Percentiles rank a stretch among this genome's conserved stretches.
Conservation (phyloP, 129 eudicot genomes). For the Glebionis coronaria region DNA sequence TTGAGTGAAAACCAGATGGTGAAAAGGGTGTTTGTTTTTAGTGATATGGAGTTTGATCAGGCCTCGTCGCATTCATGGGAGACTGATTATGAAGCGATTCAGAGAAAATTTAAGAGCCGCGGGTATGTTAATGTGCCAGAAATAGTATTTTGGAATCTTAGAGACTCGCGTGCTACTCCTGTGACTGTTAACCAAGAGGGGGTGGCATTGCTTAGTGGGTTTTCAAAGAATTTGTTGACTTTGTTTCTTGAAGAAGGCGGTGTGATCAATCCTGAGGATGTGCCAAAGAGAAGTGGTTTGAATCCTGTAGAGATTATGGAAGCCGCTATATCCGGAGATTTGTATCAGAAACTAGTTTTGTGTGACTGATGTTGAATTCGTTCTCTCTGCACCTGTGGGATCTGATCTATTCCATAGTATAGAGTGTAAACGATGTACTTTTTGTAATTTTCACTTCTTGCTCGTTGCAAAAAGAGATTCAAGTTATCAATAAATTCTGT, state of each 20-base stretch:
- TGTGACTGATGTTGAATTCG: conserved; percentile 34
- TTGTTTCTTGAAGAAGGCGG: conserved; percentile 51
- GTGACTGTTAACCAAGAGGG: conserved; percentile 38
- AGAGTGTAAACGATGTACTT: too few relatives aligned
- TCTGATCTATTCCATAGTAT: too few relatives aligned
- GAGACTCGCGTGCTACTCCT: conserved; percentile 42
- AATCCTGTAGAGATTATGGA: conserved; percentile 48
- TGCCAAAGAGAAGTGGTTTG: conserved; percentile 4
- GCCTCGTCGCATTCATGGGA: conserved; percentile 48
- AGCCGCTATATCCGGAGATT: conserved; percentile 48
- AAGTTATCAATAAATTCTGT: too few relatives aligned
- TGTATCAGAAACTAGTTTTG: conserved; percentile 56
- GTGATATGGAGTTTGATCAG: conserved; percentile 60
- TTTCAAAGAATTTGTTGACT: conserved; percentile 53
- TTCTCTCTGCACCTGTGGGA: background rate
- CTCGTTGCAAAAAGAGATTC: too few relatives aligned
- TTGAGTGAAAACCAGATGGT: conserved; percentile 50
- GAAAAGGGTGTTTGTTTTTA: conserved; percentile 61
- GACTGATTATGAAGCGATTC: conserved; percentile 53
- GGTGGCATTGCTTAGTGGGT: conserved; percentile 54
- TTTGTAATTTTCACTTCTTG: too few relatives aligned
- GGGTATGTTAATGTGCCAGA: conserved; percentile 54
- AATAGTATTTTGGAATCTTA: conserved; percentile 69
- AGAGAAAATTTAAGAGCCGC: conserved; percentile 35
- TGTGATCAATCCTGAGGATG: conserved; percentile 29